Evolutionary conservation across 129 eudicot species (phyloP).

Genomic region (Artemisia annua): DNA sequence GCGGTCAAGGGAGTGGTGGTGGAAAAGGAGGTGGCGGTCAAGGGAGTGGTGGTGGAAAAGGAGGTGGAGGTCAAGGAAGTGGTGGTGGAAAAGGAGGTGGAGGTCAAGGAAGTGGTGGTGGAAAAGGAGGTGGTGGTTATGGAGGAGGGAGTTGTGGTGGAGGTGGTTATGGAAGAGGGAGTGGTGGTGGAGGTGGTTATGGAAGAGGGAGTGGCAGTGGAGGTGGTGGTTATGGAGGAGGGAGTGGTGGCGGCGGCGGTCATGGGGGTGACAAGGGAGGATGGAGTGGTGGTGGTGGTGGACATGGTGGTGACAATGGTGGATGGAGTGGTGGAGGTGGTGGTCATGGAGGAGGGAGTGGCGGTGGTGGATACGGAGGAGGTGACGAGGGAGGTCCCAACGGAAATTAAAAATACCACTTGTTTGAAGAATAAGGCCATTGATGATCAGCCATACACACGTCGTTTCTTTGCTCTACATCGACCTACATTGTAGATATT

Average conservation of each 20-base stretch:
- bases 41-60: slow-evolving; percentile 18
- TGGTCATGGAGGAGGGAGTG: not conserved
- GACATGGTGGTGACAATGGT: not conserved
- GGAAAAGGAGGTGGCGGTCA: slow-evolving; percentile 18
- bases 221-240: slow-evolving; percentile 17
- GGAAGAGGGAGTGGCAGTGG: slow-evolving; percentile 14
- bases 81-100: slow-evolving; percentile 36
- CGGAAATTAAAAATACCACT: slow-evolving; percentile 11
- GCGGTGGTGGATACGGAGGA: not conserved
- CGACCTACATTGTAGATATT: not conserved
- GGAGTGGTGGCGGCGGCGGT: not conserved
- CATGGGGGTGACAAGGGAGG: not conserved
- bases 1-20: not conserved
- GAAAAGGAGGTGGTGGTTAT: slow-evolving; percentile 18
- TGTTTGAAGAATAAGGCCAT: slow-evolving; percentile 30
- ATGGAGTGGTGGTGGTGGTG: slow-evolving; percentile 10
- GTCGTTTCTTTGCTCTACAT: slow-evolving; percentile 8
- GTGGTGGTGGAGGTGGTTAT: not conserved
- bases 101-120: slow-evolving; percentile 12
- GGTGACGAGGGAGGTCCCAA: not conserved
- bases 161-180: not conserved
- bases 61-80: slow-evolving; percentile 5
- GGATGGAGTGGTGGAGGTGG: not conserved
- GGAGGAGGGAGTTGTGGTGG: slow-evolving; percentile 3
- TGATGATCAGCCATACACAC: slow-evolving; percentile 11